phyloP scores from a whole-genome alignment of 2,329 filamentous ascomycete genomes.

The Cladophialophora yegresii region DNA sequence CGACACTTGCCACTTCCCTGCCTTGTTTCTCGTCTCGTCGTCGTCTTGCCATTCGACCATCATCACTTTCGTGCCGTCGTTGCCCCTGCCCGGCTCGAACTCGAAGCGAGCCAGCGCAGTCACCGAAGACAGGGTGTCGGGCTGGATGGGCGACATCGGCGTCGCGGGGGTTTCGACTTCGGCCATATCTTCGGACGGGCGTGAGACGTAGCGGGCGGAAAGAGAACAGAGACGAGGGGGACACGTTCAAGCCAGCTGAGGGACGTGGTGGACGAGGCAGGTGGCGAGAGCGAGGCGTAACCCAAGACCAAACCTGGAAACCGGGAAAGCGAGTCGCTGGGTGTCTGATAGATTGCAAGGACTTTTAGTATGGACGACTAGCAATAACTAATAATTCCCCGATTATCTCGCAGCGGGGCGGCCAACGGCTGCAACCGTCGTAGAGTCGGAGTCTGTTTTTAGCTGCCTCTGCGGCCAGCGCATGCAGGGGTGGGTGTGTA shows the following conservation, averaged over 20 bases:
- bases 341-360: background rate
- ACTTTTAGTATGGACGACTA: constrained; percentile 2
- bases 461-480: background rate
- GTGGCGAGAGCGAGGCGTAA: constrained; percentile 7
- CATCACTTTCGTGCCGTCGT: constrained; percentile 84
- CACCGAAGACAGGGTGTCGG: constrained; percentile 40
- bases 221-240: background rate
- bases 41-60: constrained; percentile 89
- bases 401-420: background rate
- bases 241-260: background rate
- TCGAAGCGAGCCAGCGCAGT: constrained; percentile 81
- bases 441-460: background rate
- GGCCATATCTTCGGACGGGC: constrained; percentile 14
- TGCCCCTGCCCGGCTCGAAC: constrained; percentile 73
- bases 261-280: background rate
- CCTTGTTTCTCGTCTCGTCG: constrained; percentile 50
- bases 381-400: background rate
- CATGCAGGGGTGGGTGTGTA: background rate
- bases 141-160: constrained; percentile 29
- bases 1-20: constrained; percentile 71
- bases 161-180: constrained; percentile 28
- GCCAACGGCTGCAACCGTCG: constrained; percentile 2
- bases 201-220: background rate
- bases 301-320: constrained; percentile 1
- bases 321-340: background rate